phyloP scores from a whole-genome alignment of 345 rosid genomes.

The Erysimum cheiranthoides region DNA sequence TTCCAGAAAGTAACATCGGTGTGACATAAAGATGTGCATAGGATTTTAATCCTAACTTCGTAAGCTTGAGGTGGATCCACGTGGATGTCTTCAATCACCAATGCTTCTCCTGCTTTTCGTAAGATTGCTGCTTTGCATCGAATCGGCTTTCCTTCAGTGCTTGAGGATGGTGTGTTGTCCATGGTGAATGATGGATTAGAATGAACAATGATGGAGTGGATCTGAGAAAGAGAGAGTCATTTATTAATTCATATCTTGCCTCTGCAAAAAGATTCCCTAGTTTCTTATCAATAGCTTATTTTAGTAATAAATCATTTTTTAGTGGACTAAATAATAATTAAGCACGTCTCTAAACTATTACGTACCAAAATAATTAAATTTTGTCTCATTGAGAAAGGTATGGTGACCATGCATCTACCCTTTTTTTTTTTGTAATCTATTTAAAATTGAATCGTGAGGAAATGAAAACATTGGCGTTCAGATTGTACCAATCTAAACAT shows the following conservation, averaged over 20 bases:
- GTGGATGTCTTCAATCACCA: conserved; percentile 65
- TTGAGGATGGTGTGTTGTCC: conserved; percentile 21
- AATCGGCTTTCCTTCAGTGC: conserved; percentile 52
- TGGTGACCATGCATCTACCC: not conserved
- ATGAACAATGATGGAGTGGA: not conserved
- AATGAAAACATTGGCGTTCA: not conserved
- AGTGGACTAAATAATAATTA: not conserved
- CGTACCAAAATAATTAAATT: no score
- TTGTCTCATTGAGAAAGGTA: not conserved
- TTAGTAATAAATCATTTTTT: not conserved
- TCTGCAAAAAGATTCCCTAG: conserved; percentile 2
- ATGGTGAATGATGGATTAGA: conserved; percentile 13
- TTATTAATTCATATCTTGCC: not conserved
- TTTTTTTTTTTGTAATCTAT: not conserved
- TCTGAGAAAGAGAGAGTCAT: not conserved
- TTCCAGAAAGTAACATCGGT: conserved; percentile 62
- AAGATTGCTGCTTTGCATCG: conserved; percentile 74
- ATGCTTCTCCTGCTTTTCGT: conserved; percentile 57
- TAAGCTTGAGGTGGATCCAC: conserved; percentile 74
- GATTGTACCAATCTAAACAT: not conserved
- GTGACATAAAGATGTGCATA: conserved; percentile 84
- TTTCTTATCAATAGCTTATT: not conserved
- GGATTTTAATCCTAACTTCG: conserved; percentile 72
- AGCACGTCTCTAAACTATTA: not conserved
- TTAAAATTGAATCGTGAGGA: not conserved